Evolutionary conservation across 2,329 filamentous ascomycete species (phyloP), one percentile per base, ranked within the genome.

Genomic region (Raffaelea ambrosiae): DNA sequence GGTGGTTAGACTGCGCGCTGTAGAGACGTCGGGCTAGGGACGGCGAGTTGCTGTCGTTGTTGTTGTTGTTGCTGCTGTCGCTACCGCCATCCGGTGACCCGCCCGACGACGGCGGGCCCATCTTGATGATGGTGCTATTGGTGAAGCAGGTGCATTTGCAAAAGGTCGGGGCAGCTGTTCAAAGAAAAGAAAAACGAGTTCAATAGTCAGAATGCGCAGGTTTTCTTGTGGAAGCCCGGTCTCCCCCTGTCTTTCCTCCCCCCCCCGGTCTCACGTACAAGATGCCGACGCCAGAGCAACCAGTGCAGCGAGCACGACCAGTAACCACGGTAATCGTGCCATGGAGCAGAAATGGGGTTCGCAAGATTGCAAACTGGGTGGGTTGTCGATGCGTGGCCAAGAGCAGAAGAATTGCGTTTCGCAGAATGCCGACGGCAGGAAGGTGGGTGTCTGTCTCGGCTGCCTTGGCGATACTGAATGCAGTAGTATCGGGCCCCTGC

Each of bases 61-160:
- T 38, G 35, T 38, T 8, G 11, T 13, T 31, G 13, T 16, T 20
- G 41, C 23, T 29, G 26, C 39, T 60, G 48, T 56, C 54, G 49
- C 31, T 3, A 51, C 49, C 8, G 54, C n/a, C 18, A 13, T 20
- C 29, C 40, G 8, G 47, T 47, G 57, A 29, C 20, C 48, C 44
- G 8, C 23, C 54, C 52, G 60, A 50, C 48, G 61, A 52, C 57
- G 57, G 54, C 47, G 74, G 71, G n/a, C 71, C 75, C 10, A 83
- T 71, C 14, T 75, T 71, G 59, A 84, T 81, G 58, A 84, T 81
- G 54, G 79, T 83, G 70, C 76, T 81, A 67, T 84, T 83, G 56
- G 77, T 78, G 67, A 81, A 81, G 67, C 80, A 84, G 55, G 78
- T 83, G 66, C 80, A 84, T 71, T 84, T 84, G 71, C 80, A 84